These are phyloP conservation scores for Trichoderma brevicompactum DNA, from an alignment of 2,329 filamentous ascomycete genomes.

Conservation along the genomic window DNA sequence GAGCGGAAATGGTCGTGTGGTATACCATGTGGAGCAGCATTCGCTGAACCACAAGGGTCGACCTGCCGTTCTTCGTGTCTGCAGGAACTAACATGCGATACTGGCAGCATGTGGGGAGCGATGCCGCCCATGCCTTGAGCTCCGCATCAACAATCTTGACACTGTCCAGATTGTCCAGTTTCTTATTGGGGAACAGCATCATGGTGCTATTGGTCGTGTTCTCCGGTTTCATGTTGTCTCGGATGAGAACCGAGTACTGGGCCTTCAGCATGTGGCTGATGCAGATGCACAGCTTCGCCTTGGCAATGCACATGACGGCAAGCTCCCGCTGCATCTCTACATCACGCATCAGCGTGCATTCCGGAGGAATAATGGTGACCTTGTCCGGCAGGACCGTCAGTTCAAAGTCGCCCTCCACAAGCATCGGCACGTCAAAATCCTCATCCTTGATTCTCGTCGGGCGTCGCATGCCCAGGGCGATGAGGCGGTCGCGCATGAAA, in stretches of 20 bases:
- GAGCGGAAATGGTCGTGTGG: conserved; percentile 85
- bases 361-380: conserved; percentile 68
- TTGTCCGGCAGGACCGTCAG: conserved; percentile 69
- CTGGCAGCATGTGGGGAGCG: conserved; percentile 71
- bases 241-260: conserved; percentile 89
- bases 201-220: conserved; percentile 76
- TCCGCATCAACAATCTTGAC: conserved; percentile 80
- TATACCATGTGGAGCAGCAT: conserved; percentile 94
- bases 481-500: conserved; percentile 91
- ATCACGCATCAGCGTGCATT: conserved; percentile 74
- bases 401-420: conserved; percentile 84
- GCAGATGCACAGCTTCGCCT: conserved; percentile 85
- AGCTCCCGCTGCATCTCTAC: conserved; percentile 74
- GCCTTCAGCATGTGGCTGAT: conserved; percentile 88
- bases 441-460: conserved; percentile 91
- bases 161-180: conserved; percentile 77
- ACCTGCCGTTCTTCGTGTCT: conserved; percentile 63
- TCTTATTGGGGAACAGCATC: conserved; percentile 90
- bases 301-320: conserved; percentile 87
- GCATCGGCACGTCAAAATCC: conserved; percentile 92
- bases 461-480: conserved; percentile 90
- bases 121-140: conserved; percentile 75
- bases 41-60: conserved; percentile 70
- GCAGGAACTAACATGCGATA: conserved; percentile 62
- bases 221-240: conserved; percentile 78